A percentile compares a stretch with the other conserved stretches of the same genome.
These are phyloP conservation scores for Fusarium sp. DNA, from an alignment of 2,329 filamentous ascomycete genomes.

Conservation along the genomic window DNA sequence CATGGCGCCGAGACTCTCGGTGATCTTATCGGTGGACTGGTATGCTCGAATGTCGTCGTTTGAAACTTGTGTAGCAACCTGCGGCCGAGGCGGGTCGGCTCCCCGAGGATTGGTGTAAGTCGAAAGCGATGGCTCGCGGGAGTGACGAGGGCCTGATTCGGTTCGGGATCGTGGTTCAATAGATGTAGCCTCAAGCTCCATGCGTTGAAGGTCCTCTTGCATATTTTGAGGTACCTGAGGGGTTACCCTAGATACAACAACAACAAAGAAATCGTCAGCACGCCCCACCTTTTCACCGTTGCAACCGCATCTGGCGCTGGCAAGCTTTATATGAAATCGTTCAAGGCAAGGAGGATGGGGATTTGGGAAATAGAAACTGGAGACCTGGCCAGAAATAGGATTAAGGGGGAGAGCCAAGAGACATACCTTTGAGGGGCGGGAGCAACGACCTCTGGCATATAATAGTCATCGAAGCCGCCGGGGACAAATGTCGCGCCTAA, in stretches of 20 bases:
- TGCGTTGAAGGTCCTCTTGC: slow-evolving; percentile 90
- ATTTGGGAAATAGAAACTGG: slow-evolving; percentile 41
- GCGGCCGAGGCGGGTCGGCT: slow-evolving; percentile 49
- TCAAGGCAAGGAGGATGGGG: slow-evolving; percentile 34
- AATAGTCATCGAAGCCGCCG: slow-evolving; percentile 70
- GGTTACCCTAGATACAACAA: slow-evolving; percentile 76
- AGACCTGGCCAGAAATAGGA: slow-evolving; percentile 30
- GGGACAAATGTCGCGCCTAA: slow-evolving; percentile 71
- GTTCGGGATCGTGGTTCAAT: slow-evolving; percentile 54
- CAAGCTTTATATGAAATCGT: slow-evolving; percentile 36
- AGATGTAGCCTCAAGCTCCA: slow-evolving; percentile 82
- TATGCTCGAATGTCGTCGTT: slow-evolving; percentile 56
- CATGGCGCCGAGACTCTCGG: slow-evolving; percentile 58
- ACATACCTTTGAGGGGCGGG: slow-evolving; percentile 69
- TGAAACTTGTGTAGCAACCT: slow-evolving; percentile 52
- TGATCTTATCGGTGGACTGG: slow-evolving; percentile 55
- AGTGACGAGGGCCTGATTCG: slow-evolving; percentile 53
- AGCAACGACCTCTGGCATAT: slow-evolving; percentile 71
- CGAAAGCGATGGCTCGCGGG: slow-evolving; percentile 61
- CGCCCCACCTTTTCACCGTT: slow-evolving; percentile 53
- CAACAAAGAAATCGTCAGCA: slow-evolving; percentile 55
- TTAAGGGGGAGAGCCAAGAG: slow-evolving; percentile 40
- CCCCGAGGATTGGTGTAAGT: slow-evolving; percentile 53
- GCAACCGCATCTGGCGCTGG: slow-evolving; percentile 45
- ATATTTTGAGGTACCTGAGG: slow-evolving; percentile 97